Evolutionary conservation across 179 eudicot genomes (phyloP).

Genomic region (Pouteria campechiana): DNA sequence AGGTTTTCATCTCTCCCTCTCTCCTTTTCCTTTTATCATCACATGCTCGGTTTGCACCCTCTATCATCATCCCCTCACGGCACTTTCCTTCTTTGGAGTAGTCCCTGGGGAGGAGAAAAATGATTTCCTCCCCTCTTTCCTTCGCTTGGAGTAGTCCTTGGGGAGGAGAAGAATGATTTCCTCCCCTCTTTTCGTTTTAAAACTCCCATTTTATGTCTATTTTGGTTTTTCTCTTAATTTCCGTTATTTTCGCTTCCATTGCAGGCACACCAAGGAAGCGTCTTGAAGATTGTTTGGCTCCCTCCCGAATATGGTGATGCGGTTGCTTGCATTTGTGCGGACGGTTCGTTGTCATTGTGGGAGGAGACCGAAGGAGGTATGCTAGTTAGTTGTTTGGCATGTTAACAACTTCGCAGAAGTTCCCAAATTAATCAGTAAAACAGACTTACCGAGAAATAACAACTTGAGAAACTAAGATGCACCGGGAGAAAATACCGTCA

Average conservation of each 20-base stretch:
- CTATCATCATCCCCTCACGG: background rate
- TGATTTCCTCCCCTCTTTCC: background rate
- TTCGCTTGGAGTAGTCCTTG: background rate
- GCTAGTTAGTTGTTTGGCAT: too few relatives aligned
- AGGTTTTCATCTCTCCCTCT: constrained; percentile 21
- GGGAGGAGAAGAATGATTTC: background rate
- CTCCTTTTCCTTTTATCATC: background rate
- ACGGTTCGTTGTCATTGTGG: constrained; percentile 82
- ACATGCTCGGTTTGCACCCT: background rate
- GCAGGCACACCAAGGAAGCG: constrained; percentile 47
- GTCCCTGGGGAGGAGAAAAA: too few relatives aligned
- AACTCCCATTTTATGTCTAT: background rate
- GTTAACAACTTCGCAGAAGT: too few relatives aligned
- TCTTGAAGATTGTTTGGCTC: constrained; percentile 74
- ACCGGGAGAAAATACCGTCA: too few relatives aligned
- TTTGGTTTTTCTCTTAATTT: background rate
- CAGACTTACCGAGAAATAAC: too few relatives aligned
- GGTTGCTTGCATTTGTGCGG: constrained; percentile 57
- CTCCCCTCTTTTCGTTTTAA: background rate
- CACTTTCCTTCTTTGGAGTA: too few relatives aligned
- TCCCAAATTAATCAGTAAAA: too few relatives aligned
- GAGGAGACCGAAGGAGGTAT: constrained; percentile 79
- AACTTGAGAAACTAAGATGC: too few relatives aligned
- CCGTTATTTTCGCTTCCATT: background rate
- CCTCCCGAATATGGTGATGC: constrained; percentile 96